These are phyloP conservation scores for Colletotrichum spaethianum DNA, from an alignment of 2,329 filamentous ascomycete genomes.

Conservation along the genomic window DNA sequence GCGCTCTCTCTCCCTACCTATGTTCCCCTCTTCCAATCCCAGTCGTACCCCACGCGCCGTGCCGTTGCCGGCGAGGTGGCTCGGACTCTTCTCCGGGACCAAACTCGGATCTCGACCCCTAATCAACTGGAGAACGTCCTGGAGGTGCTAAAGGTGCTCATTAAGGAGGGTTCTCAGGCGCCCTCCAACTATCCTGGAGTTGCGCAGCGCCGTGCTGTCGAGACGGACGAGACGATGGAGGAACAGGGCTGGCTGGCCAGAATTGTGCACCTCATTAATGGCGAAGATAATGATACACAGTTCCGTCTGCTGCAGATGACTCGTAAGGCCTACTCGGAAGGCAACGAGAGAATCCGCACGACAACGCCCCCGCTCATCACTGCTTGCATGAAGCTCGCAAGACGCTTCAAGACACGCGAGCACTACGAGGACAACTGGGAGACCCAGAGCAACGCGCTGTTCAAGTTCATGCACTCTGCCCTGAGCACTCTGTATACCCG, in stretches of 20 bases:
- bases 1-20: constrained; percentile 93
- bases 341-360: constrained; percentile 95
- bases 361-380: constrained; percentile 95
- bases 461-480: constrained; percentile 94
- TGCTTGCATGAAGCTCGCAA: constrained; percentile 88
- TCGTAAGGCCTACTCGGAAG: constrained; percentile 88
- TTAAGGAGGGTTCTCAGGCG: constrained; percentile 91
- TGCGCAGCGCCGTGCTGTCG: constrained; percentile 79
- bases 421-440: constrained; percentile 81
- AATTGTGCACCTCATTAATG: constrained; percentile 89
- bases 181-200: constrained; percentile 88
- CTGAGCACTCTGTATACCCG: constrained; percentile 90
- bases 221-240: constrained; percentile 98
- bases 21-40: constrained; percentile 88
- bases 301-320: constrained; percentile 93
- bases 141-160: constrained; percentile 89
- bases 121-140: constrained; percentile 90
- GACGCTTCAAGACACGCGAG: constrained; percentile 90
- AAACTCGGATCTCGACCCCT: constrained; percentile 82
- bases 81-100: constrained; percentile 84
- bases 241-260: constrained; percentile 98
- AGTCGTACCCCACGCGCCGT: constrained; percentile 92
- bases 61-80: constrained; percentile 93
- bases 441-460: constrained; percentile 80
- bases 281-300: constrained; percentile 90